Percentiles rank a stretch among this genome's conserved stretches.
Evolutionary conservation across 768 basidiomycete genomes (phyloP).

Genomic region (Rhodotorula babjevae): DNA sequence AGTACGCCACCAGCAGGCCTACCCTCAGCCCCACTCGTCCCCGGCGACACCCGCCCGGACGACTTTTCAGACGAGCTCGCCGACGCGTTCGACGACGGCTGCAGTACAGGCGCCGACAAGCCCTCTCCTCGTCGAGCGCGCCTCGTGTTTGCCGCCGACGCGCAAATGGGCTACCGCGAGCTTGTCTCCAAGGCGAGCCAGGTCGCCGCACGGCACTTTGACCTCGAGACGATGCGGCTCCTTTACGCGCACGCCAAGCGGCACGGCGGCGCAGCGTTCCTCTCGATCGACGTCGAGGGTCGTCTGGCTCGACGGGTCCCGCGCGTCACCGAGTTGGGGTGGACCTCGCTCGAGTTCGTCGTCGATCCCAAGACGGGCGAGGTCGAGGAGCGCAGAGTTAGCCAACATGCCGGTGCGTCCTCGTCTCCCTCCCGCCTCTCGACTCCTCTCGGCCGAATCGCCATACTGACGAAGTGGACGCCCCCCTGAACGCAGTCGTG

Average conservation of each 20-base stretch:
- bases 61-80: no score
- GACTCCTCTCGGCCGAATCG: not conserved
- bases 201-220: not conserved
- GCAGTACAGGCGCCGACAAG: no score
- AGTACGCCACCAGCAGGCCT: no score
- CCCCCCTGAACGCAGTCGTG: not conserved
- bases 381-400: constrained; percentile 12
- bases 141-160: no score
- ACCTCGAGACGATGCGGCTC: constrained; percentile 14
- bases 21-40: no score
- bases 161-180: no score
- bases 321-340: constrained; percentile 29
- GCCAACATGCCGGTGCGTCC: constrained; percentile 14
- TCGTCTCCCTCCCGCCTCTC: no score
- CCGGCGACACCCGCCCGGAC: no score
- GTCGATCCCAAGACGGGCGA: constrained; percentile 1
- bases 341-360: constrained; percentile 18
- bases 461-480: not conserved
- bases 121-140: no score
- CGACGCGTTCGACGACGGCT: no score
- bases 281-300: constrained; percentile 35
- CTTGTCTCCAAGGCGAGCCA: constrained; percentile 12
- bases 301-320: no score
- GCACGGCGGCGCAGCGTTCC: constrained; percentile 23
- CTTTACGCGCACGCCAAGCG: constrained; percentile 7